A percentile compares a stretch with the other conserved stretches of the same genome.
Conservation (phyloP, 495 filamentous ascomycete genomes). For the Parathielavia hyrcaniae region DNA sequence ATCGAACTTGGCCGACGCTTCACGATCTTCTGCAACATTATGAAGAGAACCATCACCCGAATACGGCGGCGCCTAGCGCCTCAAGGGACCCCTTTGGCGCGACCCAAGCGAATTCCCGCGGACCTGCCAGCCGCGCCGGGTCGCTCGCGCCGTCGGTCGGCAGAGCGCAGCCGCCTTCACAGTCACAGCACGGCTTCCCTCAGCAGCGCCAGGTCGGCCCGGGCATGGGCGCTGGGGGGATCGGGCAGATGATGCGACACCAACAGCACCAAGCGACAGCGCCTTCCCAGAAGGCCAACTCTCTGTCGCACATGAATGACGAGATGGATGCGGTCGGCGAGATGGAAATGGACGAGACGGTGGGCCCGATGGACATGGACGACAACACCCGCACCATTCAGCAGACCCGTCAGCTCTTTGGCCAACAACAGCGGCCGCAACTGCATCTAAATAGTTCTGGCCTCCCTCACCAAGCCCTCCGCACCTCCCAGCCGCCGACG, state of each 20-base stretch:
- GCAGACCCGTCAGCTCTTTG: conserved; percentile 56
- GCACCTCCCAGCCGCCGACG: conserved; percentile 78
- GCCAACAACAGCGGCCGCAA: conserved; percentile 66
- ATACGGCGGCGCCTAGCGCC: conserved; percentile 26
- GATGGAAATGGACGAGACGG: conserved; percentile 92
- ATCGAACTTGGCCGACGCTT: conserved; percentile 74
- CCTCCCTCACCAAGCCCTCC: conserved; percentile 72
- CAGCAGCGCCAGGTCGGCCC: conserved; percentile 34
- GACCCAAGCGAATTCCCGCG: conserved; percentile 19
- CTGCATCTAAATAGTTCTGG: conserved; percentile 62
- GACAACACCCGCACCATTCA: conserved; percentile 57
- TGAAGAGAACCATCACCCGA: conserved; percentile 75
- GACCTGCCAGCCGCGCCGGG: conserved; percentile 24
- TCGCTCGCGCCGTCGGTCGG: conserved; percentile 23
- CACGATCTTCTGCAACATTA: conserved; percentile 96
- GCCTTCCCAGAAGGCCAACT: conserved; percentile 28
- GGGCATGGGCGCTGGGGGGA: conserved; percentile 34
- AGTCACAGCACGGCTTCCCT: conserved; percentile 35
- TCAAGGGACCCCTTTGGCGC: conserved; percentile 25
- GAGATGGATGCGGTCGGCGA: conserved; percentile 87
- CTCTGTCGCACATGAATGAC: conserved; percentile 43
- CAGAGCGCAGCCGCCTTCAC: conserved; percentile 23
- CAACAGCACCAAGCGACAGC: conserved; percentile 33
- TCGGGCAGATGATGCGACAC: conserved; percentile 46
- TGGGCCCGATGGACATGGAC: conserved; percentile 56